Conservation (phyloP, 225 moss, liverwort and hornwort genomes). For the Takakia lepidozioides region DNA sequence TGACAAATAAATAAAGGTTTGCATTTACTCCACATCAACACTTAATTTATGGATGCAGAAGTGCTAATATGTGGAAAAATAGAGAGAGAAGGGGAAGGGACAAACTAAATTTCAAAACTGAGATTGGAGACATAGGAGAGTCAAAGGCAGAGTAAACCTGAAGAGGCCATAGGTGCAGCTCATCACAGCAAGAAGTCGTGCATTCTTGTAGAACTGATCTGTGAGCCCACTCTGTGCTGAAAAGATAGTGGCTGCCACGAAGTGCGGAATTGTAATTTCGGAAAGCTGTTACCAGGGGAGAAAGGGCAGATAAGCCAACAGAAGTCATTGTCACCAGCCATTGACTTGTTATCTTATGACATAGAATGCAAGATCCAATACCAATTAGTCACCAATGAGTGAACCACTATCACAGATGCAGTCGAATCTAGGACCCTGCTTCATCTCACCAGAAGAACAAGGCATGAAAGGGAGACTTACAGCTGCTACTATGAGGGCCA, state of each 20-base stretch:
- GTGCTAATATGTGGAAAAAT: too few species aligned
- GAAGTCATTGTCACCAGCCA: background rate
- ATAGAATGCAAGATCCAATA: too few species aligned
- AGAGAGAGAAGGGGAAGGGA: too few species aligned
- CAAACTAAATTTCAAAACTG: too few species aligned
- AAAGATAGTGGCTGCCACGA: conserved; percentile 96
- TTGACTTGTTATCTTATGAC: background rate
- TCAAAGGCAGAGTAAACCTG: too few species aligned
- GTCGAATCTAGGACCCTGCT: background rate
- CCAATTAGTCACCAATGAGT: too few species aligned
- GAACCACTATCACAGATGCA: too few species aligned
- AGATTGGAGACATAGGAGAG: too few species aligned
- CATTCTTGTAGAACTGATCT: conserved; percentile 67
- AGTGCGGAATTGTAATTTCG: conserved; percentile 98
- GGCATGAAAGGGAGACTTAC: conserved; percentile 42
- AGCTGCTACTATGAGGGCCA: conserved; percentile 76
- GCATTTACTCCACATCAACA: too few species aligned
- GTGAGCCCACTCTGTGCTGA: conserved; percentile 72
- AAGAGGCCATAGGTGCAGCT: conserved; percentile 93
- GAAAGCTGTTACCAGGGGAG: conserved; percentile 49
- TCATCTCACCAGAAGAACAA: background rate
- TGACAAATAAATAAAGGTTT: too few species aligned
- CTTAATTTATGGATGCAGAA: too few species aligned
- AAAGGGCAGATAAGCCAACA: background rate
- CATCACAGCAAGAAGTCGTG: conserved; percentile 61